Percentiles rank a stretch among this genome's conserved stretches.
Evolutionary conservation across 441 rosid species (phyloP).

Genomic region (Lepidium campestre): DNA sequence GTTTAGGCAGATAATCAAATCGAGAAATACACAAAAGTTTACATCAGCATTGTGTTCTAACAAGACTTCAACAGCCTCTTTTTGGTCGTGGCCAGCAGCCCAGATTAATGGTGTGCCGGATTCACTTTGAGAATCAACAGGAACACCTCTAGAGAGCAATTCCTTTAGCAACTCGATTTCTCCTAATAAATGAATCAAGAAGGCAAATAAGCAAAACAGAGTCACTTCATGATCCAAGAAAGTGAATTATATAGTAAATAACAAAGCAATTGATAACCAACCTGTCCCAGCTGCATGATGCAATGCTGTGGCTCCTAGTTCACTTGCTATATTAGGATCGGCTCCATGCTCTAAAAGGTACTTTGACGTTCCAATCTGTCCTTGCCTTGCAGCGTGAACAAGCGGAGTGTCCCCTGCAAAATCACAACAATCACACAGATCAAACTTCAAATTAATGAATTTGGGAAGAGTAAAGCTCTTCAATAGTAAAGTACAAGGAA

Average conservation of each 20-base stretch:
- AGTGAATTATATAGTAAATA: not conserved
- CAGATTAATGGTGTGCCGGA: conserved; percentile 85
- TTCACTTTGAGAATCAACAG: conserved; percentile 78
- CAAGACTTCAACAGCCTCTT: conserved; percentile 63
- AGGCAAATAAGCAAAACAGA: not conserved
- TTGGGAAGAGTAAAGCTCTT: not conserved
- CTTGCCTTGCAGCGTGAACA: conserved; percentile 87
- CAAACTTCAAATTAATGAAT: not conserved
- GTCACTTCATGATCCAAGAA: not conserved
- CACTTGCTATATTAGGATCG: conserved; percentile 61
- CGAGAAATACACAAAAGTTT: conserved; percentile 12
- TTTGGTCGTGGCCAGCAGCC: conserved; percentile 92
- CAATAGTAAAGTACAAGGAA: not conserved
- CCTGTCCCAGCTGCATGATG: conserved; percentile 93
- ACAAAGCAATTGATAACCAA: conserved; percentile 3
- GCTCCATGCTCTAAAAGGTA: conserved; percentile 80
- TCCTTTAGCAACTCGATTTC: conserved; percentile 57
- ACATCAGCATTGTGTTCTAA: conserved; percentile 76
- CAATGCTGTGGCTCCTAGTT: conserved; percentile 78
- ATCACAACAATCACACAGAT: conserved; percentile 7
- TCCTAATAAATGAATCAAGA: conserved; percentile 33
- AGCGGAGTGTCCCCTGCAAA: conserved; percentile 86
- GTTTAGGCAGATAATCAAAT: not conserved
- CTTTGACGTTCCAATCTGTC: conserved; percentile 63
- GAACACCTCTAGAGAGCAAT: conserved; percentile 57